Percentiles rank a stretch among this genome's conserved stretches.
These are phyloP conservation scores for Citrus trifoliata DNA, from an alignment of 345 rosid genomes.

Conservation along the genomic window DNA sequence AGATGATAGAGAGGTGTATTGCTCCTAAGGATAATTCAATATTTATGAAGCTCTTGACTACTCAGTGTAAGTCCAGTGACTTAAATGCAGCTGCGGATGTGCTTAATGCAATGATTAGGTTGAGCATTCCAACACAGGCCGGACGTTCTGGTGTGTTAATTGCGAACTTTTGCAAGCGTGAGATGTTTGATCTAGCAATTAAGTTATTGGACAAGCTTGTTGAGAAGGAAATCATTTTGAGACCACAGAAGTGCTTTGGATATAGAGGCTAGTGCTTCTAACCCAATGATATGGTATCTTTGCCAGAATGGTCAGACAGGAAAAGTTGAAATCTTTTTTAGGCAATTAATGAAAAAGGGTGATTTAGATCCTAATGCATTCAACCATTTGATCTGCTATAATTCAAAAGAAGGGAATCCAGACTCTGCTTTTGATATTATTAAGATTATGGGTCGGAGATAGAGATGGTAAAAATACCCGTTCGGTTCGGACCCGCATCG, in stretches of 20 bases:
- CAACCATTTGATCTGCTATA: constrained; percentile 68
- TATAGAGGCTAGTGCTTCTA: constrained; percentile 64
- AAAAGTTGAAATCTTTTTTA: constrained; percentile 73
- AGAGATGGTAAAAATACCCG: no score
- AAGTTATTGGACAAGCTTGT: constrained; percentile 69
- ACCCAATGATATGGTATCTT: constrained; percentile 59
- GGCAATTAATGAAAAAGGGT: constrained; percentile 89
- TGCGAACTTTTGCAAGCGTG: constrained; percentile 68
- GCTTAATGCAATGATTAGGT: constrained; percentile 69
- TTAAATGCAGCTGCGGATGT: constrained; percentile 66
- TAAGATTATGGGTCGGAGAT: constrained; percentile 79
- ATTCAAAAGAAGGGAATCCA: constrained; percentile 80
- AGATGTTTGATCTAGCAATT: constrained; percentile 55
- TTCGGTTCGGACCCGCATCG: no score
- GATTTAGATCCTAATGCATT: constrained; percentile 64
- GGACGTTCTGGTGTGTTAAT: constrained; percentile 78
- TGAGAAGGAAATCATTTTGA: constrained; percentile 73
- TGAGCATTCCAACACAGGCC: constrained; percentile 73
- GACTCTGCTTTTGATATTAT: constrained; percentile 73
- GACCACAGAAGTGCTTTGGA: constrained; percentile 56
- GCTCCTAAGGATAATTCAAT: constrained; percentile 73
- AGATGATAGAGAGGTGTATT: constrained; percentile 44
- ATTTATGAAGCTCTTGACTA: constrained; percentile 55
- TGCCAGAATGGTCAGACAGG: constrained; percentile 65
- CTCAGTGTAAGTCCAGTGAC: constrained; percentile 63